Evolutionary conservation across 352 stramenopile species (phyloP), one percentile per base, ranked within the genome.

Genomic region (Phytophthora litchii): DNA sequence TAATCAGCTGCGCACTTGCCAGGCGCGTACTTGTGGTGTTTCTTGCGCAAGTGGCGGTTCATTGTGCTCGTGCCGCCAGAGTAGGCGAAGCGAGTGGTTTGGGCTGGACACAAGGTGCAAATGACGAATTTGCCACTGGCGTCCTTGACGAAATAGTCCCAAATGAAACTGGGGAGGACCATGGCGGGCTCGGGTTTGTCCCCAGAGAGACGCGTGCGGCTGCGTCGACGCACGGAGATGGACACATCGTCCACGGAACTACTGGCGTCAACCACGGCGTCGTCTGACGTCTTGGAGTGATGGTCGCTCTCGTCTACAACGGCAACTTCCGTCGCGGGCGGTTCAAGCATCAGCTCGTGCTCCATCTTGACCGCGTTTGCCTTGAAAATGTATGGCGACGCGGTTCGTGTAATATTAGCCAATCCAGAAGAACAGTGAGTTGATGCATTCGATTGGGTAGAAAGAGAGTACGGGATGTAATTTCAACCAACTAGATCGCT

Each of bases 111-210:
- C 16, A 91, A 55, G 38, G 80, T 89, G 60, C 84, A 93, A 13
- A 91, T 72, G 13, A 93, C 82, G 54, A 78, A 93, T 65, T 93
- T 93, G 44, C 80, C 80, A 20, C 73, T 88, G 32, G 68, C 60
- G 53, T 90, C 80, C 52, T 91, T 91, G 46, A 90, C 67, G 57
- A 93, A 93, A 57, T 89, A 91, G 70, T 93, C 80, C 84, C 84
- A 93, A 47, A 93, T 93, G 69, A 91, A 93, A 46, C 72, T 86
- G 23, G 84, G 83, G 21, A 92, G 70, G 54, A 78, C 82, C 76
- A 89, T 86, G 10, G 69, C 67, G 27, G 79, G 59, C 50, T 89
- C 80, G 55, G 64, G 63, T 64, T 89, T 89, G 58, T 85, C 79
- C 19, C 73, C 70, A 29, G 70, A 42, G 23, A 67, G 70, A 3